Base-by-base conservation (phyloP, 768 basidiomycete species). In the Cubamyces sp. region DNA sequence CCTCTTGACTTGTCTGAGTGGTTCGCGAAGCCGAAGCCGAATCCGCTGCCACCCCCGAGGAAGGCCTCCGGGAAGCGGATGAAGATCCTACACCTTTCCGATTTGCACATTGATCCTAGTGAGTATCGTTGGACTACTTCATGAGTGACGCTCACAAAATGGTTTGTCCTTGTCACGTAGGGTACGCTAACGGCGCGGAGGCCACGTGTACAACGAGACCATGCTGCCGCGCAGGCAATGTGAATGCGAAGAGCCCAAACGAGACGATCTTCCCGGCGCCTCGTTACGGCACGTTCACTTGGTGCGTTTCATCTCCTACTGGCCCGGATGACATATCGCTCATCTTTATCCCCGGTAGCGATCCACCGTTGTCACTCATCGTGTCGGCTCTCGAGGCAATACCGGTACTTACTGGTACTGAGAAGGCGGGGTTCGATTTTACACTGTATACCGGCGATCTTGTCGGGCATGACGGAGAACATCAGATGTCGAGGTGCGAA, bases 11-110 rank as follows among this genome's bases (percentile, higher is more conserved):
- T 87, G 39, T 85, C 82, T 0, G 75, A 75, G 9, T 92, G 89
- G 87, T 92, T 92, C 74, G 77, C 82, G 30, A 91, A 90, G 71
- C 87, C 89, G 3, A 92, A 92, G 70, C 90, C 90, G 0, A 79
- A 81, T 26, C 85, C 85, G 5, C 79, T 86, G 15, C 88, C 87
- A 16, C 62, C 77, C 11, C 78, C 79, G 0, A 87, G 80, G 71
- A 77, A 79, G 69, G 80, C 81, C 15, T 88, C 84, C 45, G 89
- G 89, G 12, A 73, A 88, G 67, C 78, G 84, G 39, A 75, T 91
- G 46, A 91, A 89, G 70, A 84, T 91, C 0, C 73, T 92, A 59
- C 91, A 92, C 70, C 57, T 92, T n/a, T 90, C 88, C 0, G 90
- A 92, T 69, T 77, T 90, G 58, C 91, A 91, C 71, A 74, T 92